These are phyloP conservation scores for Aristolochia fimbriata DNA, from an alignment of 164 flowering plant genomes.

Conservation along the genomic window DNA sequence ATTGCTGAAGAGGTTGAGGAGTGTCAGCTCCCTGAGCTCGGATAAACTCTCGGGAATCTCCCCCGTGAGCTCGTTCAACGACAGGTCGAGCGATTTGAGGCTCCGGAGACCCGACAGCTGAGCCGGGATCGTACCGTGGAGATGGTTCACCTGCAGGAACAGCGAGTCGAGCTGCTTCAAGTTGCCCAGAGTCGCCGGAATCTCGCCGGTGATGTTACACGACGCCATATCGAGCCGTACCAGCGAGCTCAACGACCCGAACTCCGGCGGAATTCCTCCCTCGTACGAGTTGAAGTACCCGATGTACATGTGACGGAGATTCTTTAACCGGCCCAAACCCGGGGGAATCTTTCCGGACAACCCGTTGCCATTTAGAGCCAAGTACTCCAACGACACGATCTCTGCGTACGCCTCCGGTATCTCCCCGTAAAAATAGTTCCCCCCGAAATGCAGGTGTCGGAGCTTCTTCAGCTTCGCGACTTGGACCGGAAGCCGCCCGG, in stretches of 20 bases:
- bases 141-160: slow-evolving; percentile 56
- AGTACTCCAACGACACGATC: slow-evolving; percentile 39
- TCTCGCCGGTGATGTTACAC: slow-evolving; percentile 62
- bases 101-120: slow-evolving; percentile 45
- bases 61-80: slow-evolving; percentile 52
- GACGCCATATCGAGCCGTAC: slow-evolving; percentile 40
- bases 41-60: slow-evolving; percentile 60
- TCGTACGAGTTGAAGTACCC: slow-evolving; percentile 35
- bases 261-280: slow-evolving; percentile 58
- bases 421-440: slow-evolving; percentile 63
- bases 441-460: slow-evolving; percentile 44
- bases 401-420: slow-evolving; percentile 53
- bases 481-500: slow-evolving; percentile 47
- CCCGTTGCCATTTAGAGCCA: slow-evolving; percentile 49
- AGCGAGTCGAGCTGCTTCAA: slow-evolving; percentile 41
- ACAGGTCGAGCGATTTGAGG: slow-evolving; percentile 60
- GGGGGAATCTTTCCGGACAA: slow-evolving; percentile 51
- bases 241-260: slow-evolving; percentile 40
- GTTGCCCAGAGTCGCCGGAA: slow-evolving; percentile 49
- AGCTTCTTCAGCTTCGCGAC: slow-evolving; percentile 30
- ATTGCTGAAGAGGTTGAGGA: slow-evolving; percentile 59
- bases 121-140: slow-evolving; percentile 54
- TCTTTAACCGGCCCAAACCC: slow-evolving; percentile 29
- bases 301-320: slow-evolving; percentile 28
- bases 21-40: slow-evolving; percentile 34